A percentile compares a stretch with the other conserved stretches of the same genome.
These are phyloP conservation scores for Viola pubescens DNA, from an alignment of 441 rosid genomes.

Conservation along the genomic window DNA sequence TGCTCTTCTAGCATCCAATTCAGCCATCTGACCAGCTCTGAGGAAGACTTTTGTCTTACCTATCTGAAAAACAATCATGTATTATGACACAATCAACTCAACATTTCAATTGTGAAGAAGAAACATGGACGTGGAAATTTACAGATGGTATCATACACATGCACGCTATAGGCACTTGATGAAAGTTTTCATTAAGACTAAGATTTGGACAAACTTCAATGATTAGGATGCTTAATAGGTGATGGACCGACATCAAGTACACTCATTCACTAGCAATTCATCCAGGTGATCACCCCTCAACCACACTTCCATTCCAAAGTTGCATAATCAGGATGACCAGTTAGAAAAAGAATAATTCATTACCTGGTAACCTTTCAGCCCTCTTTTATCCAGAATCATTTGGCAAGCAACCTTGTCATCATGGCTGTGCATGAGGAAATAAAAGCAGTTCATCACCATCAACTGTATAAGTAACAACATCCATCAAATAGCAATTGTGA, in stretches of 20 bases:
- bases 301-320: background rate
- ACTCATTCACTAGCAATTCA: too few species aligned
- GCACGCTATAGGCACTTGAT: too few species aligned
- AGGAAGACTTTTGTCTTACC: conserved; percentile 95
- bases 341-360: conserved; percentile 17
- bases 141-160: too few species aligned
- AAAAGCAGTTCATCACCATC: conserved; percentile 14
- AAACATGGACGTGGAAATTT: conserved; percentile 2
- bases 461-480: background rate
- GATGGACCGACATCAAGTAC: too few species aligned
- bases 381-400: conserved; percentile 90
- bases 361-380: conserved; percentile 95
- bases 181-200: too few species aligned
- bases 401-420: conserved; percentile 96
- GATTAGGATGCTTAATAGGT: too few species aligned
- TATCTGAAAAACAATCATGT: conserved; percentile 46
- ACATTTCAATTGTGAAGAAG: conserved; percentile 10
- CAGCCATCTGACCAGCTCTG: conserved; percentile 99
- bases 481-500: background rate
- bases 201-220: too few species aligned
- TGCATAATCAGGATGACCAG: conserved; percentile 5
- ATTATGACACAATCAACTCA: conserved; percentile 10
- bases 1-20: conserved; percentile 97
- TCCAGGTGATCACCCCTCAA: background rate
- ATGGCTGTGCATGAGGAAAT: conserved; percentile 42